Base-by-base conservation (phyloP, 1,284 basidiomycete genomes). In the Fistulina hepatica region DNA sequence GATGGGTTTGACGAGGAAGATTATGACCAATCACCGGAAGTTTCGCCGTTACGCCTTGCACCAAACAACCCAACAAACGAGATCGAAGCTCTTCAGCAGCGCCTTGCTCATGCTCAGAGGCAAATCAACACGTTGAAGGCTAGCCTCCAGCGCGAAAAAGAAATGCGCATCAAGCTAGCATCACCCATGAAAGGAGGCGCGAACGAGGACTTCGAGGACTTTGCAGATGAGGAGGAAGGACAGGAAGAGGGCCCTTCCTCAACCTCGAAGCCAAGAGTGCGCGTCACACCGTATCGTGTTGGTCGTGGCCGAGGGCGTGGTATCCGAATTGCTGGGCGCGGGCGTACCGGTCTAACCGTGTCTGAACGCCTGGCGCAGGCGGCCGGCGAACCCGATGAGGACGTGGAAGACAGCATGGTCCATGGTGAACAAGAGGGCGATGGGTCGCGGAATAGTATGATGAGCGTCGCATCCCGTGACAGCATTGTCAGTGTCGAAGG, bases 61-160 rank as follows among this genome's bases (percentile, higher is more conserved):
- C 69, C 81, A 1, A 81, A 75, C 52, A 73, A 89, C 55, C 76
- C 81, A 26, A 70, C 64, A 51, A 83, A 81, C 53, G 84, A 89
- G 56, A 75, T 86, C 31, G 85, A 88, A 50, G 73, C 75, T 0
- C 61, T 88, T 15, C 79, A 85, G 44, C 79, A 85, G 49, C 67
- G 78, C 20, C 67, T 90, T 24, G 79, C 82, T 10, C 85, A 89
- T 56, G 82, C 86, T 6, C 82, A 89, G 52, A 63, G 83, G 38
- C 81, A 85, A 51, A 81, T 91, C 51, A 71, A 68, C 44, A 86
- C 84, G 5, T 68, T 91, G 42, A 82, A 85, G 52, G 73, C 76
- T 31, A 78, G 78, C 2, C 54, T 91, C 33, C 74, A 77, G 52
- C 68, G 83, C 41, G 86, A 90, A 64, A 89, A 88, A 59, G 79